Evolutionary conservation across 306 rosid species (phyloP), one percentile per base, ranked within the genome.

Genomic region (Fragaria iinumae): DNA sequence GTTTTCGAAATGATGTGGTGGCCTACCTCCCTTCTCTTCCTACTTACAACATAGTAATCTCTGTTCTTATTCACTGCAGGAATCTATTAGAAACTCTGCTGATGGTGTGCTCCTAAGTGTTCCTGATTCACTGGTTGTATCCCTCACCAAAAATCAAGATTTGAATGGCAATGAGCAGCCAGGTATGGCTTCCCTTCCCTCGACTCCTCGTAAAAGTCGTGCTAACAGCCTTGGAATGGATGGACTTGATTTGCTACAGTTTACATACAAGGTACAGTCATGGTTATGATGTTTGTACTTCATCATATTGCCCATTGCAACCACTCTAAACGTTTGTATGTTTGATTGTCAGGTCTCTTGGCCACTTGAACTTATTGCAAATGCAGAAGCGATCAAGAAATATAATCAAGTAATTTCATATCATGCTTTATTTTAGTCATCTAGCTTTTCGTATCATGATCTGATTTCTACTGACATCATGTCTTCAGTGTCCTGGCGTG

Each of bases 351-450:
- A 95, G 97, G 93, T 95, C 57, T 88, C 98, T 75, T 95, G 98
- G 98, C 98, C 98, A 69, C 97, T 95, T 78, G 98, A 95, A 78
- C 96, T 95, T 53, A 90, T 95, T 87, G 97, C 96, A 82, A 95
- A 95, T 59, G 70, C 88, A 0, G 97, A 95, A 82, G 96, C 97
- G 20, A 89, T 92, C 74, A 95, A 89, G 91, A 95, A 92, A 87
- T 95, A 95, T 87, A 92, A 95, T 83, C 97, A 92, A 91, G 98
- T 92, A 73, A 76, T 49, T 79, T 71, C 41, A 36, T 34, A 17
- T 70, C 76, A 41, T 34, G 47, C 43, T 74, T 78, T 45, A 13
- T 29, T 44, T 69, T 67, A 39, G 20, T 75, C 72, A 41, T 75
- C 74, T 77, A 57, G 43, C 45, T 34, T 76, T 49, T 55, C 21